Base-by-base conservation (phyloP, 2,329 filamentous ascomycete species). In the Ambrosiella cleistominuta region DNA sequence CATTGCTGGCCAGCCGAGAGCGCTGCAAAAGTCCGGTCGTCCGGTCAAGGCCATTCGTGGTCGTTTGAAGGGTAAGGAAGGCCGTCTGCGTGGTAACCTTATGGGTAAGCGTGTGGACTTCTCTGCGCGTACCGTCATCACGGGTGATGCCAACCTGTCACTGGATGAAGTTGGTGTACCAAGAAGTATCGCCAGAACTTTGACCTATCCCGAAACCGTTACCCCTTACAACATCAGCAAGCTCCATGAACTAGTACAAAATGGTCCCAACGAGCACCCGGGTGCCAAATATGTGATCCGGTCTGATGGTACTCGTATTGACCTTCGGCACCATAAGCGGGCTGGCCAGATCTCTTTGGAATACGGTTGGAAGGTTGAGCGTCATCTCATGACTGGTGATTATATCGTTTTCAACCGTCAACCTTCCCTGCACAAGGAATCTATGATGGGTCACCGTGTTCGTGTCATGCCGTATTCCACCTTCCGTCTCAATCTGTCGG, bases 101-200 rank as follows among this genome's bases (percentile, higher is more conserved):
- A 98, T 98, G 94, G 93, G 93, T 63, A 99, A 98, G 74, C 89
- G 90, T 81, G 93, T 98, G 61, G 93, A 99, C 69, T 98, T 98
- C 68, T 98, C 94, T 0, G 94, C 94, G 42, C 93, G 93, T 83
- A 99, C 94, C 38, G 93, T 99, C 74, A 98, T 99, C 70, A 98
- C 94, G 56, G 93, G 93, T 74, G 93, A 98, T 68, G 93, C 93
- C 61, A 98, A 97, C 68, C 74, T 98, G 64, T 95, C 89, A 36
- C 78, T 98, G 36, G 91, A 98, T 66, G 89, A 99, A 74, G 94
- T 99, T 62, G 93, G 94, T 71, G 93, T 98, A 49, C 93, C 93
- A 39, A 82, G 86, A 66, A 95, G 86, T 67, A 98, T 95, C 65
- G 94, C 94, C 3, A 81, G 86, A 65, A 95, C 87, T 1, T 71